Percentiles rank a stretch among this genome's conserved stretches.
Evolutionary conservation across 2,329 filamentous ascomycete species (phyloP).

Genomic region (Hypocrella siamensis): DNA sequence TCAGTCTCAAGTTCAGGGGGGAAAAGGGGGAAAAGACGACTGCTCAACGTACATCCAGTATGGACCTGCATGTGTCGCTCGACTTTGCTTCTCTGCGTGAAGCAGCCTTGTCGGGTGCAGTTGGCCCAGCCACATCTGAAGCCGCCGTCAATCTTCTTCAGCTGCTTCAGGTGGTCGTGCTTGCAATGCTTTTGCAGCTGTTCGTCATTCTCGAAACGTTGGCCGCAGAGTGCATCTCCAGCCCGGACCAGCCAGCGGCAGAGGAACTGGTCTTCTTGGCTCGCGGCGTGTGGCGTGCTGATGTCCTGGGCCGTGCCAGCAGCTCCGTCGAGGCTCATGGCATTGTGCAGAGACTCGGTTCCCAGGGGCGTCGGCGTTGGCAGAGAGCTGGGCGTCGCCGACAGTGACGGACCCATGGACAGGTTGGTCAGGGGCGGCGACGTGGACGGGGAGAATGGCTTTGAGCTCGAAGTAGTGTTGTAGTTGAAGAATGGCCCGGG

Average conservation of each 20-base stretch:
- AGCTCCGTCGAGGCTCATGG: background rate
- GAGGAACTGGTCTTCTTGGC: slow-evolving; percentile 10
- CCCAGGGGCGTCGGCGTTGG: slow-evolving; percentile 10
- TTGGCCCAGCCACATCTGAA: slow-evolving; percentile 41
- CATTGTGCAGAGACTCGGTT: slow-evolving; percentile 6
- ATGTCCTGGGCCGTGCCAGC: background rate
- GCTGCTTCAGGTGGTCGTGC: slow-evolving; percentile 27
- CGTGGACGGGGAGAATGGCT: slow-evolving; percentile 8
- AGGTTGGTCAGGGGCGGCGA: slow-evolving; percentile 10
- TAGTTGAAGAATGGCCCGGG: slow-evolving; percentile 2
- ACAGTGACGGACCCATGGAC: slow-evolving; percentile 9
- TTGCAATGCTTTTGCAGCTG: slow-evolving; percentile 41
- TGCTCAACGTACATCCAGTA: slow-evolving; percentile 37
- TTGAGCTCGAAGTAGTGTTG: slow-evolving; percentile 1
- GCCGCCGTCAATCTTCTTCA: slow-evolving; percentile 27
- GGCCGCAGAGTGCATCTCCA: slow-evolving; percentile 12
- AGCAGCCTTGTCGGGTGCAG: slow-evolving; percentile 37
- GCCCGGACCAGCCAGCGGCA: slow-evolving; percentile 18
- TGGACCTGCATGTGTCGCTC: slow-evolving; percentile 51
- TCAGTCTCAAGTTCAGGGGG: background rate
- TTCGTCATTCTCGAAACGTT: slow-evolving; percentile 25
- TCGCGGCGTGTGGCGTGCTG: slow-evolving; percentile 7
- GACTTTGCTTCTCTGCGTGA: slow-evolving; percentile 45
- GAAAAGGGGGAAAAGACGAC: background rate
- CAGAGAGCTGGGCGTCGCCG: slow-evolving; percentile 6